Conservation (phyloP, 371 early-diverging fungal genomes). For the Lichtheimia corymbifera region DNA sequence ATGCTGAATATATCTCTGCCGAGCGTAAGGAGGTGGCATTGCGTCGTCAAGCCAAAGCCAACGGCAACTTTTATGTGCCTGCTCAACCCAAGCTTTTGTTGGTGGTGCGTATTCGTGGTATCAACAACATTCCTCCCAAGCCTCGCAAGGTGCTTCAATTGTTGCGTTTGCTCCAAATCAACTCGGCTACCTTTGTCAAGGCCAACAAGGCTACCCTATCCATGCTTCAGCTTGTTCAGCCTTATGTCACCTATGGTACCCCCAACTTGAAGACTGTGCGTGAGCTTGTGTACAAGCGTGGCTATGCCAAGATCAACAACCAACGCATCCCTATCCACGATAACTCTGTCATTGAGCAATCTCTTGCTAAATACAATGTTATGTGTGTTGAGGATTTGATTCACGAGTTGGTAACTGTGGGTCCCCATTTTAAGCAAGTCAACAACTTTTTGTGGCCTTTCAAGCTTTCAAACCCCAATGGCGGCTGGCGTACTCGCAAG, state of each 20-base stretch:
- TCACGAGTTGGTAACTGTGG: conserved; percentile 98
- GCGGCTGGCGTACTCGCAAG: conserved; percentile 97
- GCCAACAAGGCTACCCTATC: conserved; percentile 98
- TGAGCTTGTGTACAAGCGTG: conserved; percentile 99
- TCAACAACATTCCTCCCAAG: conserved; percentile 99
- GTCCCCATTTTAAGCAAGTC: conserved; percentile 85
- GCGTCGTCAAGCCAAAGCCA: conserved; percentile 88
- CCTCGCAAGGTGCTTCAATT: conserved; percentile 99
- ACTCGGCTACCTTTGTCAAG: conserved; percentile 98
- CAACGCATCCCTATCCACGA: conserved; percentile 96
- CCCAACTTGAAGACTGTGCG: conserved; percentile 99
- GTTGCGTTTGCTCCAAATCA: conserved; percentile 98
- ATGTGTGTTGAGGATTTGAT: conserved; percentile 99
- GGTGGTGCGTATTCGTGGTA: conserved; percentile 95
- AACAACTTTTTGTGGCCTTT: conserved; percentile 99
- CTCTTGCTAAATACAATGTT: conserved; percentile 94
- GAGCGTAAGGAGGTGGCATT: conserved; percentile 89
- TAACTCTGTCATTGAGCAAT: conserved; percentile 94
- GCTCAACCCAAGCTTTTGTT: conserved; percentile 97
- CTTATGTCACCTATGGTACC: conserved; percentile 96
- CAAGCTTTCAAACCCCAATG: conserved; percentile 97
- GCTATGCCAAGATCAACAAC: conserved; percentile 96
- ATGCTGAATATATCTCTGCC: conserved; percentile 89
- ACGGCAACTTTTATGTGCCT: conserved; percentile 93
- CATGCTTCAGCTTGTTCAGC: conserved; percentile 97